Evolutionary conservation across 108 stramenopile genomes (phyloP).

Genomic region (Schizochytrium sp.): DNA sequence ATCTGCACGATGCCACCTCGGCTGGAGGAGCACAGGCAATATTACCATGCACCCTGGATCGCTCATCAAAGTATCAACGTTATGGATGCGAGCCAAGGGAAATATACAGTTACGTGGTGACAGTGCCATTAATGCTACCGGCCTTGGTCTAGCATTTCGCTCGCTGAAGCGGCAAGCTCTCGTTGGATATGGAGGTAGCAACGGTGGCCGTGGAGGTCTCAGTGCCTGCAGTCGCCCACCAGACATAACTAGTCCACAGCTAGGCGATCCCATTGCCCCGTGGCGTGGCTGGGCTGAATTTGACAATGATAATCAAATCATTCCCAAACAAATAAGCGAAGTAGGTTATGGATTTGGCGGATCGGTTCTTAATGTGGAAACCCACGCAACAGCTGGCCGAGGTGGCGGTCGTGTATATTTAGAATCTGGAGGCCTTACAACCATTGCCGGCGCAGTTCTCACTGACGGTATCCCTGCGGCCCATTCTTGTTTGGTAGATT

Average conservation of each 20-base stretch:
- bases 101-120: background rate
- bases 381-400: background rate
- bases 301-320: background rate
- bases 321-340: background rate
- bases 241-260: background rate
- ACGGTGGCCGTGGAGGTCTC: conserved; percentile 32
- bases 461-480: conserved; percentile 1
- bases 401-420: conserved; percentile 18
- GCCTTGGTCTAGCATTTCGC: conserved; percentile 8
- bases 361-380: background rate
- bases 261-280: conserved; percentile 31
- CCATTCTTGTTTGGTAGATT: background rate
- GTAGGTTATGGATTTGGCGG: conserved; percentile 59
- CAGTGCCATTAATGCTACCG: conserved; percentile 11
- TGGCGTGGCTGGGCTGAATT: conserved; percentile 22
- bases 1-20: conserved; percentile 27
- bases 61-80: conserved; percentile 16
- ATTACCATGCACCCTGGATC: background rate
- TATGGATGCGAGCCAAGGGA: background rate
- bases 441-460: background rate
- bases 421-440: background rate
- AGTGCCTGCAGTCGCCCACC: background rate
- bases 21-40: background rate
- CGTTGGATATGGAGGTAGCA: conserved; percentile 8
- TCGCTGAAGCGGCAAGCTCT: background rate